Conservation (phyloP, 331 rosid genomes). For the Phaseolus coccineus region DNA sequence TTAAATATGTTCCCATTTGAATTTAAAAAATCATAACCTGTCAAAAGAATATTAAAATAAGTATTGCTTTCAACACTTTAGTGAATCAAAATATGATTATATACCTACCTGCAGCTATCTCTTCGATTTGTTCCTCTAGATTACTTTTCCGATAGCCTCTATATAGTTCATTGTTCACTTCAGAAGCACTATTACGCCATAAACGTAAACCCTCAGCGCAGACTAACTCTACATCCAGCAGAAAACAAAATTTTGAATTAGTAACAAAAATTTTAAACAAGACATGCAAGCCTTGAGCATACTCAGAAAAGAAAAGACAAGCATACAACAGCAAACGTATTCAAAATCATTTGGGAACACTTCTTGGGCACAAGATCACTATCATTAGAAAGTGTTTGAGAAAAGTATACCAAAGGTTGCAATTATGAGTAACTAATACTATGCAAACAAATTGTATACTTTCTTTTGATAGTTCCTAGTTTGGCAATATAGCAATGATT, state of each 20-base stretch:
- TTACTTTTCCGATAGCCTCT: constrained; percentile 76
- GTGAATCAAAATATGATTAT: constrained; percentile 28
- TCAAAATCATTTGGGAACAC: constrained; percentile 22
- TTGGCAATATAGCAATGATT: not conserved
- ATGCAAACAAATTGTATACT: not conserved
- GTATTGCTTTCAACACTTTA: constrained; percentile 23
- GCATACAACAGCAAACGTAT: constrained; percentile 12
- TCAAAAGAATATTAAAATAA: constrained; percentile 39
- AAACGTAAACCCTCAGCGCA: constrained; percentile 76
- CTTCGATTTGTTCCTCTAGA: constrained; percentile 66
- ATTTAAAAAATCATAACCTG: constrained; percentile 90
- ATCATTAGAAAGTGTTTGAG: constrained; percentile 22
- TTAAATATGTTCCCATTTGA: constrained; percentile 65
- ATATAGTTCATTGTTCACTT: constrained; percentile 74
- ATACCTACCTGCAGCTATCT: constrained; percentile 77
- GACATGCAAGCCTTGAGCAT: constrained; percentile 31
- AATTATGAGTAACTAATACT: not conserved
- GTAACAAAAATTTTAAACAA: constrained; percentile 17
- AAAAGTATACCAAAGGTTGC: constrained; percentile 25
- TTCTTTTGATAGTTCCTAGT: not conserved
- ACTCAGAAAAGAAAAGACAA: not conserved
- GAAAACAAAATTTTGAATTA: constrained; percentile 23
- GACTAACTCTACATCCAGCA: constrained; percentile 59
- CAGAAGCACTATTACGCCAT: constrained; percentile 84
- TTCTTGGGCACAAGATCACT: constrained; percentile 3